Conservation (phyloP, 2,329 filamentous ascomycete species). For the Pseudogymnoascus sp. region DNA sequence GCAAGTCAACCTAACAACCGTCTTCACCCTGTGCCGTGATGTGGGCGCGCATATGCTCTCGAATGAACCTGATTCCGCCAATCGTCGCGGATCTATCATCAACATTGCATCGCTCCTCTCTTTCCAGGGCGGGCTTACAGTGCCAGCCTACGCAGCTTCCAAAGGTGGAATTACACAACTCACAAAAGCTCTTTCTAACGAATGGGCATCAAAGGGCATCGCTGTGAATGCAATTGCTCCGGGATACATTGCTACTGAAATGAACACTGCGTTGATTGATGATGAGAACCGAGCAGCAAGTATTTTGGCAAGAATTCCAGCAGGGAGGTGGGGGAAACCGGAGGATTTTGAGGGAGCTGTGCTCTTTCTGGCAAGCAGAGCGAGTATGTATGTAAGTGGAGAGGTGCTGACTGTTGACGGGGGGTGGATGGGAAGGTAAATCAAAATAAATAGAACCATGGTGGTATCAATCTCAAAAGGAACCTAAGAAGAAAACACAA, state of each 20-base stretch:
- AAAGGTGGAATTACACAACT: conserved; percentile 79
- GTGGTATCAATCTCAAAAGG: background rate
- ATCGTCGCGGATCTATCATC: conserved; percentile 62
- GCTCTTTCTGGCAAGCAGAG: conserved; percentile 68
- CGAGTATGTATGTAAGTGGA: conserved; percentile 73
- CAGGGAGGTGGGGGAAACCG: conserved; percentile 72
- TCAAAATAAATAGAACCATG: conserved; percentile 17
- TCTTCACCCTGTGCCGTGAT: conserved; percentile 73
- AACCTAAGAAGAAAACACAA: background rate
- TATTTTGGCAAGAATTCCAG: conserved; percentile 75
- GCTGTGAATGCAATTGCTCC: conserved; percentile 85
- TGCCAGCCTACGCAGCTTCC: conserved; percentile 75
- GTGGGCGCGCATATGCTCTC: conserved; percentile 70
- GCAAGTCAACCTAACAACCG: conserved; percentile 77
- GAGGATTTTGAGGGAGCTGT: conserved; percentile 83
- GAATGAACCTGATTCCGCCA: conserved; percentile 37
- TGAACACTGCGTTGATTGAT: conserved; percentile 77
- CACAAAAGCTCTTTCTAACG: conserved; percentile 78
- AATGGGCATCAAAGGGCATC: conserved; percentile 72
- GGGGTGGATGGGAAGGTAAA: conserved; percentile 80
- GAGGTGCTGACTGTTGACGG: conserved; percentile 80
- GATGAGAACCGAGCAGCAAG: conserved; percentile 62
- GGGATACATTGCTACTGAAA: conserved; percentile 85
- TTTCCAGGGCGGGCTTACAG: conserved; percentile 79
- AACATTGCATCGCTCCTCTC: conserved; percentile 73